Percentiles rank a stretch among this genome's conserved stretches.
phyloP scores from a whole-genome alignment of 2,329 filamentous ascomycete genomes.

The Dothistroma septosporum region DNA sequence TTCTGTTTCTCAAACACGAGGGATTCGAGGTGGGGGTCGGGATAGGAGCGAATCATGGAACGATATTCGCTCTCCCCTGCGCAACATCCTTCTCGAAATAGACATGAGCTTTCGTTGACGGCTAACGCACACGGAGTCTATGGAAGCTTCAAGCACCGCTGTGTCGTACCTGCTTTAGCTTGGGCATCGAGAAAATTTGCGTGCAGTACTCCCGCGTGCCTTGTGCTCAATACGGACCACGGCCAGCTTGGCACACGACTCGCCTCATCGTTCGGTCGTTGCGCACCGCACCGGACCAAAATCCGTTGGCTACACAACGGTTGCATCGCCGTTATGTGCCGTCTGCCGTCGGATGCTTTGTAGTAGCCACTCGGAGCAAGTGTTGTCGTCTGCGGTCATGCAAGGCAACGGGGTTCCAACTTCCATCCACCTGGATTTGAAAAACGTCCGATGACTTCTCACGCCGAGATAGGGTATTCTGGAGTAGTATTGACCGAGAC shows the following conservation, averaged over 20 bases:
- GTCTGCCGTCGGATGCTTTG: not conserved
- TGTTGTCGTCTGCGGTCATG: not conserved
- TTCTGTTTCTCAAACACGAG: not conserved
- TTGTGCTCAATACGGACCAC: not conserved
- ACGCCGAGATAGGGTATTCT: not conserved
- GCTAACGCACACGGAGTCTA: not conserved
- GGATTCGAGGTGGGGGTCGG: not conserved
- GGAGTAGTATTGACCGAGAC: not conserved
- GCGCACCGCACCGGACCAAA: not conserved
- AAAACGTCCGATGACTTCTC: not conserved
- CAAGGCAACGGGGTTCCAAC: not conserved
- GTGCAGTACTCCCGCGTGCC: not conserved
- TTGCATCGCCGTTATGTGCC: not conserved
- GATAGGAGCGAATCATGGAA: not conserved
- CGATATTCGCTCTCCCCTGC: not conserved
- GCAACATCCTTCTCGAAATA: not conserved
- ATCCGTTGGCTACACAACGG: not conserved
- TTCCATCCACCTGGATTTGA: not conserved
- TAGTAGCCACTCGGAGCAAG: too few relatives aligned
- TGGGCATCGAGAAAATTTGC: not conserved
- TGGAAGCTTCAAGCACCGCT: not conserved
- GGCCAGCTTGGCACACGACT: not conserved
- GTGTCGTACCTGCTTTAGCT: not conserved
- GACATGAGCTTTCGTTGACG: not conserved
- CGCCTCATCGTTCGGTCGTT: not conserved